A percentile compares a stretch with the other conserved stretches of the same genome.
Conservation (phyloP, 345 rosid species). For the Hibiscus trionum region DNA sequence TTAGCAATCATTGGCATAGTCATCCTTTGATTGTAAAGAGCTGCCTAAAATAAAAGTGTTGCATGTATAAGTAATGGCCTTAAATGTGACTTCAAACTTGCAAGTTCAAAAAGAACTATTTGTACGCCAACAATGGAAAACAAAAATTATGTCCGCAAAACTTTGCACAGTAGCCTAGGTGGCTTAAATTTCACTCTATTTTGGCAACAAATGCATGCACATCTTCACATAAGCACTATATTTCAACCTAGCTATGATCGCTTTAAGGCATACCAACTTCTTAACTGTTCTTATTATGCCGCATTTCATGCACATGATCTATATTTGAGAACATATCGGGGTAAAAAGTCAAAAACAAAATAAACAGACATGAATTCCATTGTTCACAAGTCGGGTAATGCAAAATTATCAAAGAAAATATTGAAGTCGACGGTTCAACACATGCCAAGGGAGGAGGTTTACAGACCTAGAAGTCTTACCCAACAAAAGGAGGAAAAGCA, state of each 20-base stretch:
- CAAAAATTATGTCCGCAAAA: neutral
- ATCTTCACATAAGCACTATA: neutral
- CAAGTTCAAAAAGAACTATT: neutral
- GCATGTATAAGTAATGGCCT: neutral
- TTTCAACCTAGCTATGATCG: neutral
- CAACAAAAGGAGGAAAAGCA: constrained; percentile 99
- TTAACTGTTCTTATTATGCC: neutral
- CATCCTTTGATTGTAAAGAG: neutral
- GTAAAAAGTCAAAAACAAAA: neutral
- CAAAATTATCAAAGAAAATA: constrained; percentile 3
- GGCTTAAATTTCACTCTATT: neutral
- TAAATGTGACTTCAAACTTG: neutral
- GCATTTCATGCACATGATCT: neutral
- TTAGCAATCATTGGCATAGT: constrained; percentile 13
- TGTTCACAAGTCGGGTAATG: neutral
- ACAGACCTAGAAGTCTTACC: constrained; percentile 43
- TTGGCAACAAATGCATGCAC: neutral
- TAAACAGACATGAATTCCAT: neutral
- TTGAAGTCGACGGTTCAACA: constrained; percentile 1
- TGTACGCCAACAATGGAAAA: neutral
- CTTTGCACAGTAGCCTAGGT: neutral
- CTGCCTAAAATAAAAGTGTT: neutral
- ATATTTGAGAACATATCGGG: neutral
- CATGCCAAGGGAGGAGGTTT: constrained; percentile 9
- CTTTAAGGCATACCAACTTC: neutral